Conservation (phyloP, 2,329 filamentous ascomycete species). For the Stachybotrys chlorohalonatus region DNA sequence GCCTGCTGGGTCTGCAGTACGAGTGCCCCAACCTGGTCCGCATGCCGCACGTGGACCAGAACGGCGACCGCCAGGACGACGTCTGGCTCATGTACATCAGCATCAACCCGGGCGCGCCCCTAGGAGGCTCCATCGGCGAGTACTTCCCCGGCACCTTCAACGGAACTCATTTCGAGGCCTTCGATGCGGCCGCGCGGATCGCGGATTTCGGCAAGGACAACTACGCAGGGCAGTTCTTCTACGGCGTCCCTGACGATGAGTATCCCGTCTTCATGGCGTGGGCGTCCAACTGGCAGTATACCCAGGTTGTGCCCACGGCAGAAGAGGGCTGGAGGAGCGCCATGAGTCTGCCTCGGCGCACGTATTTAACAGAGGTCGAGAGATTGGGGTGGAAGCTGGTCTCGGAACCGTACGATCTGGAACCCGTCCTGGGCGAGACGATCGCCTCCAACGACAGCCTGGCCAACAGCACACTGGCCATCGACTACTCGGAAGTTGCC, state of each 20-base stretch:
- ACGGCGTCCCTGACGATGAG: slow-evolving; percentile 11
- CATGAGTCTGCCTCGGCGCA: slow-evolving; percentile 31
- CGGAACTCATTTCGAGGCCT: slow-evolving; percentile 47
- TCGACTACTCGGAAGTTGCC: slow-evolving; percentile 35
- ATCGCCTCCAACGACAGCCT: slow-evolving; percentile 33
- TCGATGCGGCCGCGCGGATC: slow-evolving; percentile 16
- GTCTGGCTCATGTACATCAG: slow-evolving; percentile 38
- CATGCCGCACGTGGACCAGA: slow-evolving; percentile 34
- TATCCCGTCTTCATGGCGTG: slow-evolving; percentile 23
- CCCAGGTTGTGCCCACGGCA: slow-evolving; percentile 17
- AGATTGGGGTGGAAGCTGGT: slow-evolving; percentile 42
- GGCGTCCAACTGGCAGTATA: slow-evolving; percentile 26
- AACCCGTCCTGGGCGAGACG: slow-evolving; percentile 32
- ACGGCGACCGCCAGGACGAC: slow-evolving; percentile 15
- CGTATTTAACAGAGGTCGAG: slow-evolving; percentile 41
- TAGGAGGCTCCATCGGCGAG: slow-evolving; percentile 44
- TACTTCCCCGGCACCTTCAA: slow-evolving; percentile 54
- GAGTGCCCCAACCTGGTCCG: slow-evolving; percentile 55
- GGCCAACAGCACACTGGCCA: slow-evolving; percentile 35
- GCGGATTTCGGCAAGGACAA: slow-evolving; percentile 27
- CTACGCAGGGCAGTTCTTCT: slow-evolving; percentile 26
- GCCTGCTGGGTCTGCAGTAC: slow-evolving; percentile 46
- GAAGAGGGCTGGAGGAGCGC: slow-evolving; percentile 21
- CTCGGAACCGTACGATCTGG: slow-evolving; percentile 37
- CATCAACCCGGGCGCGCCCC: slow-evolving; percentile 48